phyloP scores from a whole-genome alignment of 1,139 yeast genomes.

The Arxiozyma slooffiae region DNA sequence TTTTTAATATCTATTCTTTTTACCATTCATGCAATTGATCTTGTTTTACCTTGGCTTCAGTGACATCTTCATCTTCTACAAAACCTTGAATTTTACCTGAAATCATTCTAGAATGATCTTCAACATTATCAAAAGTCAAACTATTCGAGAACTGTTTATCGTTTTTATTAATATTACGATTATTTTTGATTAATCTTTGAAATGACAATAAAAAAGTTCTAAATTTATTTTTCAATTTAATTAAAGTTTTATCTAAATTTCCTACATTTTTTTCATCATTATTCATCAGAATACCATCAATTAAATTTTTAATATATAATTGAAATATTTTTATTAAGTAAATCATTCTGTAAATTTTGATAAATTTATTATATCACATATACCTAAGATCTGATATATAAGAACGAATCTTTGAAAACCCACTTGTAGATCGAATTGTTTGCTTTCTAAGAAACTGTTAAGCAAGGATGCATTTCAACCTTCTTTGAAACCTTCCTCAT shows the following conservation, averaged over 20 bases:
- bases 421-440: constrained; percentile 68
- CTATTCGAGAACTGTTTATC: constrained; percentile 4
- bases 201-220: constrained; percentile 35
- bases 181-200: constrained; percentile 16
- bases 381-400: constrained; percentile 54
- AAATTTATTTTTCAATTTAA: constrained; percentile 44
- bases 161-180: no score
- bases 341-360: constrained; percentile 8
- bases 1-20: background rate
- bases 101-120: constrained; percentile 17
- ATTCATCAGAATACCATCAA: constrained; percentile 22
- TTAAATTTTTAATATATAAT: constrained; percentile 16
- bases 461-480: constrained; percentile 40
- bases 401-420: constrained; percentile 62
- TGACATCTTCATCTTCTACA: constrained; percentile 20
- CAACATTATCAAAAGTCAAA: constrained; percentile 22
- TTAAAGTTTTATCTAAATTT: constrained; percentile 37
- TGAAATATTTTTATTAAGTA: constrained; percentile 16
- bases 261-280: constrained; percentile 44
- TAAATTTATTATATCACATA: constrained; percentile 32
- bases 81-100: constrained; percentile 28
- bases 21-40: constrained; percentile 27
- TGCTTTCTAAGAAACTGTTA: constrained; percentile 62
- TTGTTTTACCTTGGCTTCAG: constrained; percentile 14
- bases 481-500: constrained; percentile 48